Evolutionary conservation across 208 protist genomes (phyloP).

Genomic region (Leishmania braziliensis): DNA sequence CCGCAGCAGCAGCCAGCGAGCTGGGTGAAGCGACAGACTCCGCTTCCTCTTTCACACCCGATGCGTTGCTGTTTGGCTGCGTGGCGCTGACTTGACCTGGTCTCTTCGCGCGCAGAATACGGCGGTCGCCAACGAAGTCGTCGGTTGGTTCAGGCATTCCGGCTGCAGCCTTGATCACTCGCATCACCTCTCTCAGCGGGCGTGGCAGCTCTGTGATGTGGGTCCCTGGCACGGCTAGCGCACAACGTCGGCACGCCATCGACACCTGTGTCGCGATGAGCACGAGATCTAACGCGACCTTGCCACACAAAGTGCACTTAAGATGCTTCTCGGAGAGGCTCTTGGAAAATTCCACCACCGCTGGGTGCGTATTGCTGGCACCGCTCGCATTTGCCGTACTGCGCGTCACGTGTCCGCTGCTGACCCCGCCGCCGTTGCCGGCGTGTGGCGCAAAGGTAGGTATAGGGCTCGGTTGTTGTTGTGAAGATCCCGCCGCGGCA

Average conservation of each 20-base stretch:
- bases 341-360: conserved; percentile 28
- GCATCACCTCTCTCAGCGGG: conserved; percentile 26
- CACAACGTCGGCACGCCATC: conserved; percentile 60
- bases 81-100: neutral
- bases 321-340: conserved; percentile 48
- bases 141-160: conserved; percentile 16
- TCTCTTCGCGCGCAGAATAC: conserved; percentile 26
- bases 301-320: conserved; percentile 50
- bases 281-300: conserved; percentile 54
- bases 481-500: neutral
- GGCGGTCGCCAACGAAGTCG: conserved; percentile 15
- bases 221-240: conserved; percentile 20
- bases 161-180: conserved; percentile 13
- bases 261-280: conserved; percentile 40
- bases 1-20: neutral
- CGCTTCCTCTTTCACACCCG: conserved; percentile 11
- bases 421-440: conserved; percentile 1
- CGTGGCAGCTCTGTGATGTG: conserved; percentile 41
- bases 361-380: conserved; percentile 2
- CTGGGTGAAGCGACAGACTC: neutral
- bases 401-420: neutral
- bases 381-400: neutral
- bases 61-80: neutral
- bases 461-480: neutral
- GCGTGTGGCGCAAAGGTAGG: neutral